A percentile compares a stretch with the other conserved stretches of the same genome.
These are phyloP conservation scores for Phascolomyces articulosus DNA, from an alignment of 371 early-diverging fungal species.

Conservation along the genomic window DNA sequence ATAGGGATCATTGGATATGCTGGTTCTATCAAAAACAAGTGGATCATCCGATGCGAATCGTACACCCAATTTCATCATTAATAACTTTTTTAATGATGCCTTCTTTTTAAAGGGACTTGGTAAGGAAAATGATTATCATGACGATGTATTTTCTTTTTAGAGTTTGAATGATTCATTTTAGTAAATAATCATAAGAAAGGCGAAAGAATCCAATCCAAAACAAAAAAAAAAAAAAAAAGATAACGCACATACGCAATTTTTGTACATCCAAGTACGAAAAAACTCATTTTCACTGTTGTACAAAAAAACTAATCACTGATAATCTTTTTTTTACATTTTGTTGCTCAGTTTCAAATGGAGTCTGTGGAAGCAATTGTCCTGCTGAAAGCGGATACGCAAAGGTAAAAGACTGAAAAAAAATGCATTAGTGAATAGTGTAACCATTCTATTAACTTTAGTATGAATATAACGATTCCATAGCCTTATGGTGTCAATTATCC, in stretches of 20 bases:
- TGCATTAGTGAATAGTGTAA: too few relatives aligned
- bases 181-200: too few relatives aligned
- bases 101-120: slow-evolving; percentile 90
- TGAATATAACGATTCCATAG: too few relatives aligned
- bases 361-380: slow-evolving; percentile 64
- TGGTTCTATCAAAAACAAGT: slow-evolving; percentile 53
- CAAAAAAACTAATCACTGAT: background rate
- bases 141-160: too few relatives aligned
- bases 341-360: slow-evolving; percentile 71
- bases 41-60: slow-evolving; percentile 26
- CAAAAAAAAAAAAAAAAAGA: too few relatives aligned
- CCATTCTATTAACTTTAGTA: too few relatives aligned
- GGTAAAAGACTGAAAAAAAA: background rate
- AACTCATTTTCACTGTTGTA: background rate
- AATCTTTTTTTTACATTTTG: too few relatives aligned
- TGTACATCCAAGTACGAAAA: too few relatives aligned
- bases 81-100: slow-evolving; percentile 91
- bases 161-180: too few relatives aligned
- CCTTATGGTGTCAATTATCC: slow-evolving; percentile 83
- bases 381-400: slow-evolving; percentile 19
- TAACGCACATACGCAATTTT: too few relatives aligned
- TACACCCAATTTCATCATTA: slow-evolving; percentile 61
- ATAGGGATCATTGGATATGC: slow-evolving; percentile 85
- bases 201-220: too few relatives aligned
- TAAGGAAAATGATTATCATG: slow-evolving; percentile 17